Conservation (phyloP, 2,329 filamentous ascomycete species). For the Clarireedia hainanense region DNA sequence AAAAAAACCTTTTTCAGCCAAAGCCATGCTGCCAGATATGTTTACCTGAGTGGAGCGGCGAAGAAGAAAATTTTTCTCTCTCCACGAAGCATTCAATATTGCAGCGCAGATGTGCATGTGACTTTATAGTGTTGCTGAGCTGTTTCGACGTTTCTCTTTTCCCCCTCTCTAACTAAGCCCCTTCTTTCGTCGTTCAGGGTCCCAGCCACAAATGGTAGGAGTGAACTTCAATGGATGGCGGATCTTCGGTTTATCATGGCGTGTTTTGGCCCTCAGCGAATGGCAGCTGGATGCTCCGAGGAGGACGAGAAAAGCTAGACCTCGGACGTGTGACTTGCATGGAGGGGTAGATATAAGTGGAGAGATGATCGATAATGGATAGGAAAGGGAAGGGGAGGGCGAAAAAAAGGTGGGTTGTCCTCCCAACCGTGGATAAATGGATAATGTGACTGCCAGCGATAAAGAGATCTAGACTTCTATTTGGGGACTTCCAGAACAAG, state of each 20-base stretch:
- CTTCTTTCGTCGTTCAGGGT: too few relatives aligned
- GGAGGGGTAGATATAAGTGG: constrained; percentile 3
- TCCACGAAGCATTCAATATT: not conserved
- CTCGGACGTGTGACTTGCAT: constrained; percentile 3
- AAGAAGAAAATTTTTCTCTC: not conserved
- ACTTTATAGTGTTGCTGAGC: not conserved
- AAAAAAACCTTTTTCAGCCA: not conserved
- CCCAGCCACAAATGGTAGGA: too few relatives aligned
- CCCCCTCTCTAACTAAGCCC: too few relatives aligned
- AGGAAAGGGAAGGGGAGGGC: not conserved
- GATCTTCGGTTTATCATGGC: not conserved
- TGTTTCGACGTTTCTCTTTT: too few relatives aligned
- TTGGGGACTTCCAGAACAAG: too few relatives aligned
- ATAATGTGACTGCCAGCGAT: not conserved
- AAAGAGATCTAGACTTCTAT: not conserved
- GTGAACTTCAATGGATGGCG: not conserved
- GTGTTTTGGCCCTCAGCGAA: not conserved
- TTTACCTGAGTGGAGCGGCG: not conserved
- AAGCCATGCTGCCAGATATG: not conserved
- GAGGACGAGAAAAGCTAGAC: not conserved
- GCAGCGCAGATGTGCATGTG: not conserved
- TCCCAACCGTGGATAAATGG: not conserved
- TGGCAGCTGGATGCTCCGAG: not conserved
- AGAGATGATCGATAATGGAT: not conserved
- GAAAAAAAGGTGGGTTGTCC: not conserved